phyloP scores from a whole-genome alignment of 2,329 filamentous ascomycete species.

The Paecilomyces sp. region DNA sequence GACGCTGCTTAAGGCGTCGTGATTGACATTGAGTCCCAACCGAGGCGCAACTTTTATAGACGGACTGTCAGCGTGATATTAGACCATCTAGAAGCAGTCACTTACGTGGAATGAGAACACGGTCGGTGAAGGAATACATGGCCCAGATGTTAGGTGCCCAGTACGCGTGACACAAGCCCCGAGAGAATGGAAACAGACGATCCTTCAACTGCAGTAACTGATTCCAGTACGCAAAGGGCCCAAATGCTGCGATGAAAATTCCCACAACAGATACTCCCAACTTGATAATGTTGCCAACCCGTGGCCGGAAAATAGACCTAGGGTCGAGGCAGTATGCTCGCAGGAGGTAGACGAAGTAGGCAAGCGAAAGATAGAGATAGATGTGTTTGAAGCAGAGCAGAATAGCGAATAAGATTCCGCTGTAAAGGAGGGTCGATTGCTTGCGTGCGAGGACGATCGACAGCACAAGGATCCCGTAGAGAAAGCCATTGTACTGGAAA shows the following conservation, averaged over 20 bases:
- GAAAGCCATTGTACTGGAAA: constrained; percentile 97
- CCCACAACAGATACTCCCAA: constrained; percentile 64
- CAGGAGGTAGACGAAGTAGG: constrained; percentile 92
- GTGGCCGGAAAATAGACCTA: constrained; percentile 67
- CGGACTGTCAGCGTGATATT: constrained; percentile 24
- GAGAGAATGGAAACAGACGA: constrained; percentile 85
- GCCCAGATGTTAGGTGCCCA: constrained; percentile 99
- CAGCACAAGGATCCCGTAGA: constrained; percentile 83
- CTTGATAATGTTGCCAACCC: constrained; percentile 73
- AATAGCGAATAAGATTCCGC: constrained; percentile 75
- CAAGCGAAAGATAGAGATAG: constrained; percentile 90
- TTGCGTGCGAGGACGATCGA: constrained; percentile 78
- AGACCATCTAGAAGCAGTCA: constrained; percentile 5
- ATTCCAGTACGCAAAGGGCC: constrained; percentile 73
- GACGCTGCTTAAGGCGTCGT: constrained; percentile 73
- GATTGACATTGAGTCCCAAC: constrained; percentile 65
- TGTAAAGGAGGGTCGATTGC: constrained; percentile 65
- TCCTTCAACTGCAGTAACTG: constrained; percentile 79
- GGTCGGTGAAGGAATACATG: constrained; percentile 85
- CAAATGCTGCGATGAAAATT: constrained; percentile 76
- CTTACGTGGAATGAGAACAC: constrained; percentile 73
- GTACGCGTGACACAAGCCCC: constrained; percentile 92
- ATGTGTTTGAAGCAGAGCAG: constrained; percentile 96
- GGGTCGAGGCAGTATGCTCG: constrained; percentile 79
- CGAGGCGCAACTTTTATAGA: constrained; percentile 63